Percentiles rank a stretch among this genome's conserved stretches.
Evolutionary conservation across 352 stramenopile species (phyloP).

Genomic region (Peronosclerospora sorghi): DNA sequence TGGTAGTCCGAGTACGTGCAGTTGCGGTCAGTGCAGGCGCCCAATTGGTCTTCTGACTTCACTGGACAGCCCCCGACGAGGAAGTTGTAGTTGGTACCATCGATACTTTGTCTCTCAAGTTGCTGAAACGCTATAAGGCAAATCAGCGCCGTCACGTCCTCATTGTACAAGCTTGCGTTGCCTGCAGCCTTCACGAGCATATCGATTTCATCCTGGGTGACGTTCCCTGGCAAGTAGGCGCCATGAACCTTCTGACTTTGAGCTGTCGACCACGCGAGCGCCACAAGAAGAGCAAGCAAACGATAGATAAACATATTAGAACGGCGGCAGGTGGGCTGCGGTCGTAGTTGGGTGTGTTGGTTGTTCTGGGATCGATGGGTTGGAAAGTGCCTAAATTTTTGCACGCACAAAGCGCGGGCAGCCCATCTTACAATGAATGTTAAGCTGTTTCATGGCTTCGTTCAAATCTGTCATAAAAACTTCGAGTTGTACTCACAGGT

Average conservation of each 20-base stretch:
- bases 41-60: slow-evolving; percentile 21
- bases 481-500: no score
- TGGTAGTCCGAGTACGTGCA: slow-evolving; percentile 26
- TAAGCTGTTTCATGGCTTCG: no score
- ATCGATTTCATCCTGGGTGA: slow-evolving; percentile 15
- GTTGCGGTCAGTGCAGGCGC: slow-evolving; percentile 29
- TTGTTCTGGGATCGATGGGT: background rate
- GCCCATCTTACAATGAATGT: slow-evolving; percentile 10
- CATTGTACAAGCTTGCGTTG: slow-evolving; percentile 21
- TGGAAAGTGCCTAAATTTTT: no score
- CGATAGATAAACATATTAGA: slow-evolving; percentile 11
- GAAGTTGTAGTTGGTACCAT: slow-evolving; percentile 55
- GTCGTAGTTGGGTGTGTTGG: background rate
- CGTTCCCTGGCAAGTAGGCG: slow-evolving; percentile 13
- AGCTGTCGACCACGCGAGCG: slow-evolving; percentile 4
- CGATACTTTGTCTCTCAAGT: slow-evolving; percentile 31
- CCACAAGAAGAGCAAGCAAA: slow-evolving; percentile 12
- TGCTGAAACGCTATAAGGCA: slow-evolving; percentile 31
- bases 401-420: slow-evolving; percentile 1
- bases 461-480: no score
- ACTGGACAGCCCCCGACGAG: slow-evolving; percentile 35
- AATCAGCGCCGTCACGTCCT: slow-evolving; percentile 18
- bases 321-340: background rate
- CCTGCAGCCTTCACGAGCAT: slow-evolving; percentile 27
- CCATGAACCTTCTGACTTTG: slow-evolving; percentile 14